Evolutionary conservation across 495 filamentous ascomycete species (phyloP), one percentile per base, ranked within the genome.

Genomic region (Aspergillus hancockii): DNA sequence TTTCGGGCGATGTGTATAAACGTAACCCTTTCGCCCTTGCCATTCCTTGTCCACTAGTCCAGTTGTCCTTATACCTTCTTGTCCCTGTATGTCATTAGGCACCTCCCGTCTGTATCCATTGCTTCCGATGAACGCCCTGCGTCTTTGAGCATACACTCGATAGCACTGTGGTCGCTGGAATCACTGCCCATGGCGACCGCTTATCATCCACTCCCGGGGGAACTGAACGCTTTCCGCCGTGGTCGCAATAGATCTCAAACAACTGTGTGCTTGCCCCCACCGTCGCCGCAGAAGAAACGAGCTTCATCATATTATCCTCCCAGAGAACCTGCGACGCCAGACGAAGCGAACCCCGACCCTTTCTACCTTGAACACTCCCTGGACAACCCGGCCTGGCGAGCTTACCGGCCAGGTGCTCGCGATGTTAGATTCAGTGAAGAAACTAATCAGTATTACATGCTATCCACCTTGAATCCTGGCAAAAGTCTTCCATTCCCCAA

Each of bases 301-400:
- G 65, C 58, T n/a, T 76, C 75, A 0, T 73, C 68, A 25, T 78
- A 75, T 50, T 69, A 71, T 45, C 73, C 75, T 0, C 59, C 63
- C 41, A 63, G 62, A 4, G 70, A 68, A 0, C 57, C 64, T 0
- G 69, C 70, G 49, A 69, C 63, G 4, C 40, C 72, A 3, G 75
- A 79, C 58, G 75, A 80, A 12, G 67, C 75, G 22, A 76, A 77
- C 46, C 67, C 65, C 14, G 77, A 79, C 55, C 77, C 77, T 3
- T 80, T 80, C 62, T 80, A 80, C 52, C 72, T 80, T 18, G 77
- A 80, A 52, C 60, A 71, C 43, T 72, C 77, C 13, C 56, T 80
- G 36, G 63, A 61, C 34, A 65, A 69, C 28, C 65, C 65, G n/a
- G 58, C 60, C 31, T 71, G 70, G 68, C 59, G 69, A 25, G 57